Evolutionary conservation across 331 rosid genomes (phyloP).

Genomic region (Quercus phellos): DNA sequence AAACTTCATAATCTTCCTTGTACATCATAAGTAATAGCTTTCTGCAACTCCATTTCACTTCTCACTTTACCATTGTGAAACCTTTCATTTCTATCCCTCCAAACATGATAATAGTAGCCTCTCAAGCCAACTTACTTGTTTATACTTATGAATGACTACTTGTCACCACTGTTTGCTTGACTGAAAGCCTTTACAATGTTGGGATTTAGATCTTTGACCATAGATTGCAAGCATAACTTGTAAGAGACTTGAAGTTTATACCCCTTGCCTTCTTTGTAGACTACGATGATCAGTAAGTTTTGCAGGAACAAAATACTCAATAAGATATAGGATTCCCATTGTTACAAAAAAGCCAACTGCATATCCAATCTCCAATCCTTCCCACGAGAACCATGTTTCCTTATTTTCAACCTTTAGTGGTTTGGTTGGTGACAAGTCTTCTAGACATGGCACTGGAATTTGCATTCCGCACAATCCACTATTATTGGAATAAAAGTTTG

Average conservation of each 20-base stretch:
- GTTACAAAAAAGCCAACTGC: slow-evolving; percentile 8
- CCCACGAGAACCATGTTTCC: slow-evolving; percentile 19
- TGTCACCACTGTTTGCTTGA: neutral
- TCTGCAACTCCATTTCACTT: too few relatives aligned
- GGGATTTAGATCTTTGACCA: neutral
- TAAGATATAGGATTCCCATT: neutral
- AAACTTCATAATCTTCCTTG: neutral
- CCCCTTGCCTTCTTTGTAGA: slow-evolving; percentile 1
- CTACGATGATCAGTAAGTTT: neutral
- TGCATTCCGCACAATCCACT: slow-evolving; percentile 25
- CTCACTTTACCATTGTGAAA: too few relatives aligned
- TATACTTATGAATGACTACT: too few relatives aligned
- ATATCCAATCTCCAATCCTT: slow-evolving; percentile 25
- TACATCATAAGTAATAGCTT: neutral
- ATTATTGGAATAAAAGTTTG: slow-evolving; percentile 21
- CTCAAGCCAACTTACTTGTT: too few relatives aligned
- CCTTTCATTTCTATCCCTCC: too few relatives aligned
- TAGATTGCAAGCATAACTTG: neutral
- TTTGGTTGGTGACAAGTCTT: neutral
- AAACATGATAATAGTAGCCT: too few relatives aligned
- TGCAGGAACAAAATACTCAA: neutral
- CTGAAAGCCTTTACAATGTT: neutral
- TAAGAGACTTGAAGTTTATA: neutral
- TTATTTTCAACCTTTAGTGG: neutral
- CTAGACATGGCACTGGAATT: slow-evolving; percentile 12